Conservation (phyloP, 805 yeast species). For the Candida saitoana region DNA sequence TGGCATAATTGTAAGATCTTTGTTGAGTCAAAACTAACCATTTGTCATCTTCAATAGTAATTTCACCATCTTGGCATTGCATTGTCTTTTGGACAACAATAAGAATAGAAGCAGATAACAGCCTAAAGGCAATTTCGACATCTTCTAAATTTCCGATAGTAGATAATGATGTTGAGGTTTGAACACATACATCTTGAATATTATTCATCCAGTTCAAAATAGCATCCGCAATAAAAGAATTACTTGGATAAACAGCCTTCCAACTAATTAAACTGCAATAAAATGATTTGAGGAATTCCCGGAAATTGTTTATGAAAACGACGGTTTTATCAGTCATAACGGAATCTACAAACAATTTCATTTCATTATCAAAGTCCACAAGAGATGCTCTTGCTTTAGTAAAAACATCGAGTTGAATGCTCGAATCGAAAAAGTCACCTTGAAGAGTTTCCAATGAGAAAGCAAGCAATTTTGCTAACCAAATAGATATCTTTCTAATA, state of each 20-base stretch:
- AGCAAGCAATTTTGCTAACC: conserved; percentile 37
- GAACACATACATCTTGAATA: conserved; percentile 15
- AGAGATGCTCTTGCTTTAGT: conserved; percentile 14
- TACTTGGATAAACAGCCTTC: conserved; percentile 24
- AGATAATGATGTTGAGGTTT: conserved; percentile 21
- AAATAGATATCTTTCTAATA: conserved; percentile 14
- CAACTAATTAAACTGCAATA: conserved; percentile 26
- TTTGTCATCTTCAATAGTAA: conserved; percentile 49
- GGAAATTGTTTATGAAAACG: conserved; percentile 18
- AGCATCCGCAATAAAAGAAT: conserved; percentile 47
- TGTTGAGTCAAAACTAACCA: conserved; percentile 61
- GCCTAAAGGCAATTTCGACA: conserved; percentile 47
- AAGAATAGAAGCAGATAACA: conserved; percentile 54
- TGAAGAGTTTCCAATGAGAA: conserved; percentile 22
- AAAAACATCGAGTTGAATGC: conserved; percentile 11
- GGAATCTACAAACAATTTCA: conserved; percentile 19
- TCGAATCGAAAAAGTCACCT: conserved; percentile 8
- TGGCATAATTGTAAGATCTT: conserved; percentile 38
- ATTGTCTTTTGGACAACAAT: conserved; percentile 62
- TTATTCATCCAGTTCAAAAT: conserved; percentile 44
- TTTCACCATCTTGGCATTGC: conserved; percentile 28
- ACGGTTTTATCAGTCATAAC: conserved; percentile 13
- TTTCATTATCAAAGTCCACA: conserved; percentile 8
- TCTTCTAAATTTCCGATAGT: conserved; percentile 22
- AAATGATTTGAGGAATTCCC: conserved; percentile 19